phyloP scores from a whole-genome alignment of 2,329 filamentous ascomycete genomes.

The Chrysoporthe deuterocubensis region DNA sequence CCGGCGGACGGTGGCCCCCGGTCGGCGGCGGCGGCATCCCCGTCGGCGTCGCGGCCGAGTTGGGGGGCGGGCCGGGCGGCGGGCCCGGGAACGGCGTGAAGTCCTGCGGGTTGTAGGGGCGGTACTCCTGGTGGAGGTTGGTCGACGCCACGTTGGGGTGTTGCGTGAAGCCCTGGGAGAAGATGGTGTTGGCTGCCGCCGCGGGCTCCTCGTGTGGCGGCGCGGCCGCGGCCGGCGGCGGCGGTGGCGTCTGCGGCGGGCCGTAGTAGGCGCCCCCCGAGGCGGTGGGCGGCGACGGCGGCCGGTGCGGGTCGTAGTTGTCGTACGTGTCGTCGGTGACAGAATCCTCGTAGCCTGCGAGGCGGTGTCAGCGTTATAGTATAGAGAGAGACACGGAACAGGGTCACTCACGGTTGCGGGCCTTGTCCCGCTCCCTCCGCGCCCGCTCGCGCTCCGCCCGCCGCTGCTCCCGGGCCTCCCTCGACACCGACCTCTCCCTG shows the following conservation, averaged over 20 bases:
- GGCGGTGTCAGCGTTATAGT: slow-evolving; percentile 16
- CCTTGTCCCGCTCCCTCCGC: slow-evolving; percentile 43
- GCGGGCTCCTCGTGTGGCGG: slow-evolving; percentile 6
- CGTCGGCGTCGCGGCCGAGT: slow-evolving; percentile 32
- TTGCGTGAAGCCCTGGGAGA: slow-evolving; percentile 40
- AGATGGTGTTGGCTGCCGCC: slow-evolving; percentile 19
- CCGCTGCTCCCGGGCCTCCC: slow-evolving; percentile 35
- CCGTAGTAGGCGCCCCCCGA: slow-evolving; percentile 57
- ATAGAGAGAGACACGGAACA: too few relatives aligned
- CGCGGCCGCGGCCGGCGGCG: slow-evolving; percentile 17
- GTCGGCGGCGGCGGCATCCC: slow-evolving; percentile 33
- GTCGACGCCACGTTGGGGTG: slow-evolving; percentile 42
- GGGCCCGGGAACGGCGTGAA: slow-evolving; percentile 46
- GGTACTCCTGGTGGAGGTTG: slow-evolving; percentile 40
- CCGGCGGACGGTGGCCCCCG: slow-evolving; percentile 26
- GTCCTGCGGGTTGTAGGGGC: slow-evolving; percentile 48
- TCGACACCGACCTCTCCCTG: slow-evolving; percentile 43
- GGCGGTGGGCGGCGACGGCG: slow-evolving; percentile 53
- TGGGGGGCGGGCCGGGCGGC: slow-evolving; percentile 40
- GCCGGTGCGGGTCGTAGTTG: slow-evolving; percentile 37
- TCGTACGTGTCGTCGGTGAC: slow-evolving; percentile 42
- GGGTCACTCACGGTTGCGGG: slow-evolving; percentile 40
- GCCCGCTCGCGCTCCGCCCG: slow-evolving; percentile 35
- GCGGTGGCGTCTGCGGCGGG: slow-evolving; percentile 32
- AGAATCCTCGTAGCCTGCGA: slow-evolving; percentile 44